phyloP scores from a whole-genome alignment of 2,329 filamentous ascomycete genomes.

The Ophiostoma ips region DNA sequence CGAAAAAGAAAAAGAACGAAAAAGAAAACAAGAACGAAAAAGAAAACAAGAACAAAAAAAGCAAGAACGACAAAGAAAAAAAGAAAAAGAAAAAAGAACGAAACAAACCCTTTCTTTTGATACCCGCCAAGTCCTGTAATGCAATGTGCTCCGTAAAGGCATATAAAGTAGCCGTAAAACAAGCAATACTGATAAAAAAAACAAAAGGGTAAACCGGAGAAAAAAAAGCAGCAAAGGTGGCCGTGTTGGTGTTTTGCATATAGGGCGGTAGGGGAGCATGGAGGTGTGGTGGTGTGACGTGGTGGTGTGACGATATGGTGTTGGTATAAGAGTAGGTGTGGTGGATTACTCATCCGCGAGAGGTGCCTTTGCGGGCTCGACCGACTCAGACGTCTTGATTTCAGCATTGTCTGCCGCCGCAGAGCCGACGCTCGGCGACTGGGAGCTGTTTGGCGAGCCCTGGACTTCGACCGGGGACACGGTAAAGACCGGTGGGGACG shows the following conservation, averaged over 20 bases:
- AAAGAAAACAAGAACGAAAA: too few relatives aligned
- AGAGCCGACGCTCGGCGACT: conserved; percentile 47
- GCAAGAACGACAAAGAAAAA: too few relatives aligned
- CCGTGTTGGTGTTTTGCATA: too few relatives aligned
- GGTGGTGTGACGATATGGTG: background rate
- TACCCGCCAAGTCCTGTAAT: background rate
- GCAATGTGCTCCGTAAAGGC: background rate
- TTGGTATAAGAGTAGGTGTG: background rate
- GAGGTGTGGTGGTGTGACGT: too few relatives aligned
- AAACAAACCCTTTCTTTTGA: background rate
- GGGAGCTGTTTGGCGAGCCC: conserved; percentile 55
- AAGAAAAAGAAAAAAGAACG: too few relatives aligned
- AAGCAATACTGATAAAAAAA: background rate
- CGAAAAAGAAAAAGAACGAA: too few relatives aligned
- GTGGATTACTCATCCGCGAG: background rate
- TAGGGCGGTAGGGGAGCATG: too few relatives aligned
- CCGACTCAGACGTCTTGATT: background rate
- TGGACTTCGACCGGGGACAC: too few relatives aligned
- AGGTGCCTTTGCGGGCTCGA: background rate
- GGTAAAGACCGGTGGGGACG: conserved; percentile 51
- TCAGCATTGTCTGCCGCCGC: conserved; percentile 31
- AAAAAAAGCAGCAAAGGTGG: too few relatives aligned
- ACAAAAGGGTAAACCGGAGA: background rate
- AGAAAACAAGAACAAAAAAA: too few relatives aligned
- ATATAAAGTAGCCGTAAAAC: background rate